Base-by-base conservation (phyloP, 2,329 filamentous ascomycete genomes). In the Fusarium pseudonygamai region DNA sequence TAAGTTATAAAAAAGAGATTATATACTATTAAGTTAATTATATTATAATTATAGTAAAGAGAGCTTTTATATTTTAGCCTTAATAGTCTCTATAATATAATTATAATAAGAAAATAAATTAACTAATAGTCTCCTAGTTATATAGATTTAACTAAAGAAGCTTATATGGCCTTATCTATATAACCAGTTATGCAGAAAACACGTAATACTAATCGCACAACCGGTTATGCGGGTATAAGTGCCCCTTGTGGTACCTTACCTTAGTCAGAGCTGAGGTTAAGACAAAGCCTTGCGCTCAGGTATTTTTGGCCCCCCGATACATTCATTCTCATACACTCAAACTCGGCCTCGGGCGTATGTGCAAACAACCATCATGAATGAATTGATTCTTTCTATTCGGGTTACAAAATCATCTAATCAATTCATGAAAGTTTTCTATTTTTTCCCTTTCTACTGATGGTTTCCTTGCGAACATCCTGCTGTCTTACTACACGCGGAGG, bases 171-270 rank as follows among this genome's bases (percentile, higher is more conserved):
- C 30, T 30, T 30, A 30, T 30, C 30, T 10, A 10, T 10, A 30
- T 30, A 30, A 30, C 30, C 30, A 3, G 30, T 30, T 30, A 30
- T 30, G 7, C 30, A 30, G 30, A 30, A 9, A 30, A 30, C 9
- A 30, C 9, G 9, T 30, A 9, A 30, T 9, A 7, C 30, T 30
- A 30, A 30, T 9, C 30, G 9, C 30, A 30, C 30, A 7, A 30
- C 30, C 30, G 30, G 30, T 30, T 30, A 9, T 30, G 30, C 30
- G 30, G n/a, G 49, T 36, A n/a, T n/a, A n/a, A n/a, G n/a, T n/a
- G n/a, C n/a, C n/a, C n/a, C 32, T 59, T 53, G 57, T 30, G 60
- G 71, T 74, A 74, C 71, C 71, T 73, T 74, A 60, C 71, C 71
- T 74, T 72, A 73, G 63, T 69, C 22, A 45, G 46, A 74, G 46